These are phyloP conservation scores for Jacaranda copaia DNA, from an alignment of 257 asterid genomes.

Conservation along the genomic window DNA sequence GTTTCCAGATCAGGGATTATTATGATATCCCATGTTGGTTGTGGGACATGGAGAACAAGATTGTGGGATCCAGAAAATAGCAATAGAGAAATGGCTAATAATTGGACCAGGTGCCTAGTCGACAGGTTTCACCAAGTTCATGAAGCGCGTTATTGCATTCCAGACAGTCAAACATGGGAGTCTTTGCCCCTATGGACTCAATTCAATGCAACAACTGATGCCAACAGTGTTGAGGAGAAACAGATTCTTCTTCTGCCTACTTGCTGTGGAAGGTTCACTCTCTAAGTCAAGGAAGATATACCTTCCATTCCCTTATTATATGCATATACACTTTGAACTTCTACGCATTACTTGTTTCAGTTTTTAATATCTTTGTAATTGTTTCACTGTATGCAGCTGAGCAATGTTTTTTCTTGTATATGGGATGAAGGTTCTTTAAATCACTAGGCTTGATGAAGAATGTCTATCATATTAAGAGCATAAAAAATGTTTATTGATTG, in stretches of 20 bases:
- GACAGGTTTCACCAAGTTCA: constrained; percentile 62
- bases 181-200: constrained; percentile 73
- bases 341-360: not conserved
- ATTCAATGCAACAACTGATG: constrained; percentile 57
- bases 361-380: constrained; percentile 10
- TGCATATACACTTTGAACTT: constrained; percentile 20
- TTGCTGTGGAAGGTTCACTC: constrained; percentile 91
- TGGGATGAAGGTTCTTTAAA: constrained; percentile 13
- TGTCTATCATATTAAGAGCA: not conserved
- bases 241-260: constrained; percentile 72
- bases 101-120: constrained; percentile 82
- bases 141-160: constrained; percentile 73
- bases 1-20: constrained; percentile 63
- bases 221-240: constrained; percentile 58
- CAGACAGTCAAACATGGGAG: constrained; percentile 93
- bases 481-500: not conserved
- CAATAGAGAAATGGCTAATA: constrained; percentile 29
- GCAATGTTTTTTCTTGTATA: constrained; percentile 13
- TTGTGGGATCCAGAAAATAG: constrained; percentile 44
- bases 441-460: constrained; percentile 10
- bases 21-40: constrained; percentile 86
- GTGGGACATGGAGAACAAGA: constrained; percentile 88
- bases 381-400: not conserved
- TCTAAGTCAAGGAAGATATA: constrained; percentile 26
- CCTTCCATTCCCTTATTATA: constrained; percentile 3